Percentiles rank a stretch among this genome's conserved stretches.
phyloP scores from a whole-genome alignment of 306 rosid species.

The Cucurbita ficifolia region DNA sequence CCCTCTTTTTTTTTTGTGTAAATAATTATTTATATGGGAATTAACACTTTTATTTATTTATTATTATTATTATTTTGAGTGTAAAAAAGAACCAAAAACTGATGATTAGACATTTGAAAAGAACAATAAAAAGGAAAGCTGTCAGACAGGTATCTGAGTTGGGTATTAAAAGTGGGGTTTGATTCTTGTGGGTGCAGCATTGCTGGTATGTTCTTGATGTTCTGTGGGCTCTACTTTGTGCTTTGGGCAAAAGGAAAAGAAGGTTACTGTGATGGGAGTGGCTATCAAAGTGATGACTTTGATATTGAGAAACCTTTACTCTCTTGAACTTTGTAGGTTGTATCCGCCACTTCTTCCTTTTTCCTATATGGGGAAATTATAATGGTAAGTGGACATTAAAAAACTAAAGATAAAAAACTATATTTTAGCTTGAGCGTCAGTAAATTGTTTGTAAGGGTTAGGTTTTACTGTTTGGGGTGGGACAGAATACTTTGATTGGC shows the following conservation, averaged over 20 bases:
- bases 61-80: background rate
- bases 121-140: background rate
- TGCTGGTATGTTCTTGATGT: conserved; percentile 67
- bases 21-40: background rate
- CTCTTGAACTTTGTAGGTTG: background rate
- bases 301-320: conserved; percentile 52
- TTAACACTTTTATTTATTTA: no score
- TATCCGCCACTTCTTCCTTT: background rate
- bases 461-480: background rate
- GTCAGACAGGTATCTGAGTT: background rate
- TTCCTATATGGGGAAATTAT: background rate
- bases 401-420: background rate
- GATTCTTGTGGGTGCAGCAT: conserved; percentile 30
- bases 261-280: conserved; percentile 16
- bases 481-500: background rate
- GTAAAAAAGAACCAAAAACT: background rate
- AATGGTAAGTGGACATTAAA: background rate
- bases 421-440: background rate
- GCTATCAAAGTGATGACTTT: conserved; percentile 26
- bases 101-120: background rate
- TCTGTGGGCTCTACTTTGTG: conserved; percentile 70
- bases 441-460: background rate
- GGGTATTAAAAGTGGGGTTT: background rate
- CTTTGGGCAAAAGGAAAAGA: conserved; percentile 86
- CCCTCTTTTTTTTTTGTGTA: no score